Percentiles rank a stretch among this genome's conserved stretches.
Conservation (phyloP, 768 basidiomycete genomes). For the Gloeopeniophorella convolvens region DNA sequence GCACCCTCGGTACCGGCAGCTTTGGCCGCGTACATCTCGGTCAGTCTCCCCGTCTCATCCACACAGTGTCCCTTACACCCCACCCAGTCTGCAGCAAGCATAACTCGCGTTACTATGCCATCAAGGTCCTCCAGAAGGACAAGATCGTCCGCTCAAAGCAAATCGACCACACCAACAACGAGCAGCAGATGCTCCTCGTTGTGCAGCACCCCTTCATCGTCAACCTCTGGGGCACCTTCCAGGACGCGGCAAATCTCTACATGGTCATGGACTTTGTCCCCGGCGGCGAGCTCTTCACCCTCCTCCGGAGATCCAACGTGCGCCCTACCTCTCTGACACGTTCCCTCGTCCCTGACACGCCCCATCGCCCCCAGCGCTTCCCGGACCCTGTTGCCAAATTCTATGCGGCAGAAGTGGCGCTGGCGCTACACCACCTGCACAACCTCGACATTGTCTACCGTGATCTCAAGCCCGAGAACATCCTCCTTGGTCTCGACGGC, state of each 20-base stretch:
- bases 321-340: conserved; percentile 24
- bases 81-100: conserved; percentile 78
- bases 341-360: conserved; percentile 15
- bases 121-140: conserved; percentile 93
- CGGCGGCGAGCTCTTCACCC: conserved; percentile 94
- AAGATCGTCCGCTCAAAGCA: conserved; percentile 91
- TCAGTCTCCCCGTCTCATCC: conserved; percentile 27
- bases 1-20: conserved; percentile 89
- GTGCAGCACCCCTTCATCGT: conserved; percentile 92
- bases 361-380: conserved; percentile 58
- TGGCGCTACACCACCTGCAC: conserved; percentile 90
- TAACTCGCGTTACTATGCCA: conserved; percentile 92
- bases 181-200: conserved; percentile 76
- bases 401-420: conserved; percentile 91
- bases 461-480: conserved; percentile 96
- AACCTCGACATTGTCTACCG: conserved; percentile 87
- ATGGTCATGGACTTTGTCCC: conserved; percentile 98
- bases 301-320: conserved; percentile 85
- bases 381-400: conserved; percentile 97
- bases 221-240: conserved; percentile 94
- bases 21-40: conserved; percentile 95
- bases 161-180: conserved; percentile 95
- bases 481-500: conserved; percentile 87
- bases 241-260: conserved; percentile 88
- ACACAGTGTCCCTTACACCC: not conserved